Conservation (phyloP, 2,329 filamentous ascomycete species). For the Blastomyces parvus region DNA sequence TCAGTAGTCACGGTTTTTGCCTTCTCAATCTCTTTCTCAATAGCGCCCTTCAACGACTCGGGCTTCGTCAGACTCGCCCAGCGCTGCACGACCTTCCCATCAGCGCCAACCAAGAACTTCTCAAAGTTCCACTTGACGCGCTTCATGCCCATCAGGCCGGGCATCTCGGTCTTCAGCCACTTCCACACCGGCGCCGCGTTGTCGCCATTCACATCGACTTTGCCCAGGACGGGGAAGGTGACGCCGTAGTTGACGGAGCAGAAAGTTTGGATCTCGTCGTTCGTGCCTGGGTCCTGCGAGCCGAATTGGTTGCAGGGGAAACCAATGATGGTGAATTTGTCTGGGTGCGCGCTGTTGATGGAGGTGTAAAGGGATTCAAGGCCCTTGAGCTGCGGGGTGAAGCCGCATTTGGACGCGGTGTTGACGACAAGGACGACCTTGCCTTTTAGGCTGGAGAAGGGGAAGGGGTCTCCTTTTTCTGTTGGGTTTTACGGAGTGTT, state of each 20-base stretch:
- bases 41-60: slow-evolving; percentile 63
- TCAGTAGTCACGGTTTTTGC: slow-evolving; percentile 30
- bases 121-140: slow-evolving; percentile 99
- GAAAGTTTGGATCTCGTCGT: slow-evolving; percentile 72
- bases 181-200: slow-evolving; percentile 68
- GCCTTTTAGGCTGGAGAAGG: slow-evolving; percentile 64
- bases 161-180: slow-evolving; percentile 62
- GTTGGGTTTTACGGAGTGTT: slow-evolving; percentile 8
- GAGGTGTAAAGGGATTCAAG: slow-evolving; percentile 85
- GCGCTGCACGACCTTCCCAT: slow-evolving; percentile 74
- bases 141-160: slow-evolving; percentile 81
- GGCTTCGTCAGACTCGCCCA: slow-evolving; percentile 89
- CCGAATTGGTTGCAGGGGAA: slow-evolving; percentile 99
- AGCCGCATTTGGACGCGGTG: slow-evolving; percentile 97
- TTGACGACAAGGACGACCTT: slow-evolving; percentile 96
- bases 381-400: slow-evolving; percentile 88
- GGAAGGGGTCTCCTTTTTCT: slow-evolving; percentile 66
- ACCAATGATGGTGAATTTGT: slow-evolving; percentile 78
- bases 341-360: slow-evolving; percentile 57
- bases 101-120: slow-evolving; percentile 83
- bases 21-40: slow-evolving; percentile 63
- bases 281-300: slow-evolving; percentile 72
- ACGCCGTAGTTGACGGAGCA: slow-evolving; percentile 94
- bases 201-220: slow-evolving; percentile 88
- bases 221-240: slow-evolving; percentile 80